Evolutionary conservation across 139 green algal species (phyloP), one percentile per base, ranked within the genome.

Genomic region (Volvox africanus): DNA sequence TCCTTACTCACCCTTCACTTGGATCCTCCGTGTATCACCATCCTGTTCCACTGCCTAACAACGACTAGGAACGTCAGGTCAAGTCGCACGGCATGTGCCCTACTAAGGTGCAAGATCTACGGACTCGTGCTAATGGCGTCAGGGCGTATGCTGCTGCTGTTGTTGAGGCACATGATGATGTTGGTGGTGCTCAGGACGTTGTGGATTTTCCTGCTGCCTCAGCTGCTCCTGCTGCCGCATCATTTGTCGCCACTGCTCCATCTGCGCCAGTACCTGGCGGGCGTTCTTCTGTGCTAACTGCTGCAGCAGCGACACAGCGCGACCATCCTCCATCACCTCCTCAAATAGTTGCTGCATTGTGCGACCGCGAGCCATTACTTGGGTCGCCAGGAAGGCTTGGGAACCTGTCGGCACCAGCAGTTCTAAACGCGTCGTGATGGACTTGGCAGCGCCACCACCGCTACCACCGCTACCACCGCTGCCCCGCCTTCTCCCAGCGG

Each of bases 341-440:
- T 82, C 82, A 14, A 92, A 92, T 69, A 92, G 44, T 68, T 86
- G 44, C 67, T 92, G 82, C 68, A 92, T 50, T 26, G 44, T 80
- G 30, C 62, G 65, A 32, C 89, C 89, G 11, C 67, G 67, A 77
- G 16, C 18, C 83, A 90, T 14, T 62, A 92, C 61, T n/a, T 92
- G 69, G 30, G 83, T 76, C 61, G 71, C 61, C 61, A 92, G 68
- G 73, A 90, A 92, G 24, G 82, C 55, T 9, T 89, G 82, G 1
- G 61, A 89, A 35, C 30, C 21, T 2, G 62, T 16, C 1, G 89
- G 89, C 0, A 92, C 82, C 73, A 92, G 33, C 73, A 92, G 20
- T 61, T 92, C 89, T 2, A 92, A 67, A 30, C 80, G 80, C 0
- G 89, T 87, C 35, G 30, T 65, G 24, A 88, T 0, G 22, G 19